These are phyloP conservation scores for Calonectria pseudoturangicola DNA, from an alignment of 2,329 filamentous ascomycete genomes.

Conservation along the genomic window DNA sequence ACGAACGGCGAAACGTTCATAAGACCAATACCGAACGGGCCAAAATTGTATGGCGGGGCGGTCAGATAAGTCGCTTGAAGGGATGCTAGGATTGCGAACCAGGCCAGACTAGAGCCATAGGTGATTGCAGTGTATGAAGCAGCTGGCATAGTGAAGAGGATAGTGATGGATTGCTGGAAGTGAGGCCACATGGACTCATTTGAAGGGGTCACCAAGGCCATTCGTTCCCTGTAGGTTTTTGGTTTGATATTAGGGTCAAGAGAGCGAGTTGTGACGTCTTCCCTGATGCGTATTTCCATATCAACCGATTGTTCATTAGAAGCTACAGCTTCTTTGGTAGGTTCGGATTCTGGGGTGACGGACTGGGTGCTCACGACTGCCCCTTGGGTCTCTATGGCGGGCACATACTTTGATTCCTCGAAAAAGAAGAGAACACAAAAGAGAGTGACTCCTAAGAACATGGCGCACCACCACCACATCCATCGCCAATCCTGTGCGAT, in stretches of 20 bases:
- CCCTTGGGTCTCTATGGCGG: background rate
- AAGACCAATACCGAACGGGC: constrained; percentile 49
- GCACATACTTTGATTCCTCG: constrained; percentile 14
- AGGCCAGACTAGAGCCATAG: constrained; percentile 62
- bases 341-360: too few species aligned
- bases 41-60: constrained; percentile 57
- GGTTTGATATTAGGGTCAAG: too few species aligned
- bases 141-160: constrained; percentile 53
- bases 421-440: constrained; percentile 16
- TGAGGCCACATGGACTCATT: constrained; percentile 36
- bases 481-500: constrained; percentile 54
- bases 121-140: constrained; percentile 63
- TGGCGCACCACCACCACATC: constrained; percentile 52
- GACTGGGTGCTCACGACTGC: too few species aligned
- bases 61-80: constrained; percentile 51
- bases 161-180: constrained; percentile 39
- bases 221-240: constrained; percentile 45
- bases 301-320: too few species aligned
- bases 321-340: too few species aligned
- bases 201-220: constrained; percentile 48
- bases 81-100: constrained; percentile 56
- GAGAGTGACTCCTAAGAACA: constrained; percentile 21
- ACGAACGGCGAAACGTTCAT: constrained; percentile 58
- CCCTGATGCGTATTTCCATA: too few species aligned
- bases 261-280: too few species aligned